Conservation (phyloP, 352 stramenopile species). For the Phytophthora pinifolia region DNA sequence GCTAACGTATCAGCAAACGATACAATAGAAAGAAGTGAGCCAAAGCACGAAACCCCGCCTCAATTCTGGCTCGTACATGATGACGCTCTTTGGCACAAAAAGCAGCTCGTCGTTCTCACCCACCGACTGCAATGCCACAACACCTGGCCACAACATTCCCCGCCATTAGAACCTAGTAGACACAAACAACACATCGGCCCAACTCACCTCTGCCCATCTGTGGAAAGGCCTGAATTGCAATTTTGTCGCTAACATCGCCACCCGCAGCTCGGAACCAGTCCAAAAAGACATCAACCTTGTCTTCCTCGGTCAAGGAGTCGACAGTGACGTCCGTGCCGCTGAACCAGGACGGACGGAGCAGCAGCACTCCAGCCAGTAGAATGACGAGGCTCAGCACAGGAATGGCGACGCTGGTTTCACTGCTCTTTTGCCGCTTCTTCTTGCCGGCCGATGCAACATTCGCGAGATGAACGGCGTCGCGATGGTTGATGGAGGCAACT, state of each 20-base stretch:
- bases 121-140: constrained; percentile 31
- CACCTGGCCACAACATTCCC: constrained; percentile 15
- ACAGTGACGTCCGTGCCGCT: not conserved
- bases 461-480: not conserved
- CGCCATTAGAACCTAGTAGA: not conserved
- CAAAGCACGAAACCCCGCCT: too few relatives aligned
- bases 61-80: constrained; percentile 35
- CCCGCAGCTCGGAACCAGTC: constrained; percentile 44
- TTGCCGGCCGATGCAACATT: not conserved
- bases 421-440: constrained; percentile 6
- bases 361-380: constrained; percentile 10
- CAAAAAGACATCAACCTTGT: constrained; percentile 32
- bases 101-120: constrained; percentile 36
- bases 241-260: constrained; percentile 23
- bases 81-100: constrained; percentile 42
- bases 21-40: not conserved
- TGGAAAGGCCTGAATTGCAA: constrained; percentile 33
- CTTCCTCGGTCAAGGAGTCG: constrained; percentile 6
- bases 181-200: not conserved
- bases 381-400: constrained; percentile 13
- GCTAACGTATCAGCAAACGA: constrained; percentile 15
- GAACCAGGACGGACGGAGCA: constrained; percentile 4
- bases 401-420: constrained; percentile 1
- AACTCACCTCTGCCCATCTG: constrained; percentile 39
- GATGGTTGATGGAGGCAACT: not conserved